These are phyloP conservation scores for Botrytis sinoallii DNA, from an alignment of 2,329 filamentous ascomycete species.

Conservation along the genomic window DNA sequence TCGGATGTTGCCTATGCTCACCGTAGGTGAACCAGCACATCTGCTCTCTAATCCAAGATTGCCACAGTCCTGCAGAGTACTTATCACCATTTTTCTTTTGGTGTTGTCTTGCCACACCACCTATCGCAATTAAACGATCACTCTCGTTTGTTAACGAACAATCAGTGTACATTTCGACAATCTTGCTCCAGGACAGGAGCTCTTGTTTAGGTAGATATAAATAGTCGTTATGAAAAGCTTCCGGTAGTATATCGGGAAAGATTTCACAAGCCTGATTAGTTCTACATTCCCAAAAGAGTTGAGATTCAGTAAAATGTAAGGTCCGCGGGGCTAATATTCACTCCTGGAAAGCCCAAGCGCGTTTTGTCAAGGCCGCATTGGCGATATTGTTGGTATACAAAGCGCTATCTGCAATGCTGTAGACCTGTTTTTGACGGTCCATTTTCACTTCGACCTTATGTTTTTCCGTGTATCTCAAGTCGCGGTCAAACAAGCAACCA, in stretches of 20 bases:
- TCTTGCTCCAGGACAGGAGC: no score
- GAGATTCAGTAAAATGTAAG: not conserved
- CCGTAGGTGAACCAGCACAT: not conserved
- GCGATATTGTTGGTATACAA: fast-evolving
- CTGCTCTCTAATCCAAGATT: not conserved
- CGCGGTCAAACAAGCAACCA: not conserved
- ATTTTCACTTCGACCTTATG: no score
- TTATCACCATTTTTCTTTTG: not conserved
- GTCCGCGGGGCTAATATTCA: not conserved
- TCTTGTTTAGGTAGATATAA: not conserved
- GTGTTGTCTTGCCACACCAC: no score
- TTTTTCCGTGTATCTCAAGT: not conserved
- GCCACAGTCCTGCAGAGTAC: not conserved
- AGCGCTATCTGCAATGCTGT: fast-evolving
- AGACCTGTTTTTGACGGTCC: no score
- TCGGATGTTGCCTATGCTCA: no score
- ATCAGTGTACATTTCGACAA: fast-evolving
- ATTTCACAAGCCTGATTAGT: not conserved
- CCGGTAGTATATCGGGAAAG: not conserved
- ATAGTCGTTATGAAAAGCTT: fast-evolving
- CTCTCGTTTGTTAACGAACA: no score
- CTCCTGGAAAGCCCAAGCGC: not conserved
- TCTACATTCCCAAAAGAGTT: not conserved
- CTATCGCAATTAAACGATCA: no score
- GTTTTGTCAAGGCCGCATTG: fast-evolving